Evolutionary conservation across 2,329 filamentous ascomycete species (phyloP), one percentile per base, ranked within the genome.

Genomic region (Tolypocladium endophyticum): DNA sequence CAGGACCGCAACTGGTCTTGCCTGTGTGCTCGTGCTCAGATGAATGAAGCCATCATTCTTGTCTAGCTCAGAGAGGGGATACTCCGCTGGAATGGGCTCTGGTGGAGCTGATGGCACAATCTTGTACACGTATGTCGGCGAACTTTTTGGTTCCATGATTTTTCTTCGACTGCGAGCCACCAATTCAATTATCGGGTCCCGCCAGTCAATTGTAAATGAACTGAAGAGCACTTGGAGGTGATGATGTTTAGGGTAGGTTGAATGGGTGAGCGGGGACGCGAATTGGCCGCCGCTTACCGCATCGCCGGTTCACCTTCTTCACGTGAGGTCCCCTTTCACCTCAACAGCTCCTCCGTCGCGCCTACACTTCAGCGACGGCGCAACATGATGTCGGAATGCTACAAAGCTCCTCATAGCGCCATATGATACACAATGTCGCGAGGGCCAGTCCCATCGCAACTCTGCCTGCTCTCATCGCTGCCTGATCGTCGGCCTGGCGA

Each of bases 391-490:
- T n/a, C 20, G 30, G 20, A 54, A 54, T n/a, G 14, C 50, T 8
- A 25, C 43, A n/a, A 53, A 25, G 28, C n/a, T 35, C 25, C 18
- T 28, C 23, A 30, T 25, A 38, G 43, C 39, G 16, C 5, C 28
- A 41, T n/a, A 18, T 9, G 23, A 28, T 3, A 23, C 35, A 61
- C 41, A 58, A 84, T 83, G 81, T 81, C 79, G 25, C 74, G 74
- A 62, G 83, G 81, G 11, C 88, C 89, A 35, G 75, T 84, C 38
- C 82, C 90, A 8, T 87, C 86, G 28, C 78, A 75, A 61, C 77
- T 87, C 47, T 84, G 87, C 61, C 84, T 91, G 61, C 78, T 93
- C 59, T 84, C 82, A 18, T 77, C 82, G 60, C 74, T 92, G 18
- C 76, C 81, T 4, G 69, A 70, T 57, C 76, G 77, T 56, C 69